A percentile compares a stretch with the other conserved stretches of the same genome.
Conservation (phyloP, 2,329 filamentous ascomycete genomes). For the Harringtonia aguacate region DNA sequence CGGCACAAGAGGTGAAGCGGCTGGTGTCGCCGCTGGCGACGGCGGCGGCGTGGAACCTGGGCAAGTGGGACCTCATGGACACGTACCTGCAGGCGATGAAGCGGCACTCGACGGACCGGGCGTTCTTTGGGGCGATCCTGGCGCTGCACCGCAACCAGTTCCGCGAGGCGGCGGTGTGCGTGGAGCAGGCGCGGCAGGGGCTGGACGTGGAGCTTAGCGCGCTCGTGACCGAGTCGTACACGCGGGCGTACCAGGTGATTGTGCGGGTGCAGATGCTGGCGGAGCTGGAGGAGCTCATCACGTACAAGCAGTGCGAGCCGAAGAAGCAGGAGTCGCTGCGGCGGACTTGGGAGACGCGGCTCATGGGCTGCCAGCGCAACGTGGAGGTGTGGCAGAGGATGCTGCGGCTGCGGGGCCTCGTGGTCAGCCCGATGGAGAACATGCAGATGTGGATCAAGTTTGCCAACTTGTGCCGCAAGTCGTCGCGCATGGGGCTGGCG, state of each 20-base stretch:
- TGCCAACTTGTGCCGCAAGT: slow-evolving; percentile 94
- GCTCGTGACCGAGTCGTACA: slow-evolving; percentile 96
- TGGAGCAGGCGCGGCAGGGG: slow-evolving; percentile 84
- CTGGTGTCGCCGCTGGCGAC: slow-evolving; percentile 89
- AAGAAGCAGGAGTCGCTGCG: slow-evolving; percentile 88
- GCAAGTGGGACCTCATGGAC: slow-evolving; percentile 98
- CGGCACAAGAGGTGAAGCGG: slow-evolving; percentile 75
- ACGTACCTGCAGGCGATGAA: slow-evolving; percentile 95
- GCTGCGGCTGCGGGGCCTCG: slow-evolving; percentile 86
- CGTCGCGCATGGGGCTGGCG: slow-evolving; percentile 83
- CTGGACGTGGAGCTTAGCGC: slow-evolving; percentile 93
- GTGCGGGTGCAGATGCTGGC: slow-evolving; percentile 98
- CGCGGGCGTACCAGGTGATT: slow-evolving; percentile 93
- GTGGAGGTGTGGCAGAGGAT: slow-evolving; percentile 98
- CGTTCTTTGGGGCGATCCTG: slow-evolving; percentile 95
- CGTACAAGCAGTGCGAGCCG: slow-evolving; percentile 88
- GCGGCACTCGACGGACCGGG: slow-evolving; percentile 80
- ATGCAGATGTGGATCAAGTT: slow-evolving; percentile 99
- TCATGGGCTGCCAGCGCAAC: slow-evolving; percentile 92
- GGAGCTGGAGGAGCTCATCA: slow-evolving; percentile 94
- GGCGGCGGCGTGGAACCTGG: slow-evolving; percentile 89
- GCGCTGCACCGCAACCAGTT: slow-evolving; percentile 94
- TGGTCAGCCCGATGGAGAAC: slow-evolving; percentile 85
- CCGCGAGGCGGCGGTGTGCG: slow-evolving; percentile 76
- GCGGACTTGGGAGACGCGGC: slow-evolving; percentile 86